These are phyloP conservation scores for Tetragonia tetragonoides DNA, from an alignment of 148 eudicot genomes.

Conservation along the genomic window DNA sequence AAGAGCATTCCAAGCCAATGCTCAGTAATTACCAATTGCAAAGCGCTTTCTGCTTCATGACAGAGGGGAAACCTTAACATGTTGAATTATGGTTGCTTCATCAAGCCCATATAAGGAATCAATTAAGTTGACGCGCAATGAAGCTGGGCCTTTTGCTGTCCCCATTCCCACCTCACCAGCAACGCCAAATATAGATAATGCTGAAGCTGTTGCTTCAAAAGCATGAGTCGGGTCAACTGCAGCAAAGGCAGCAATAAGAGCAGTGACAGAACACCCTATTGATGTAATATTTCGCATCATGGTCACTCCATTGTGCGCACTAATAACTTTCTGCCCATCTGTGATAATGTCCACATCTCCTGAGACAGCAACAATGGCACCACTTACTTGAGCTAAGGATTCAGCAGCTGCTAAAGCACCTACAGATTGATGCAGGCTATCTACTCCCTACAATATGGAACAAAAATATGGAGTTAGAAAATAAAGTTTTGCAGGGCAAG, in stretches of 20 bases:
- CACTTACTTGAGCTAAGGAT: conserved; percentile 54
- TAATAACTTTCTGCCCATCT: conserved; percentile 59
- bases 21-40: background rate
- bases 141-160: conserved; percentile 76
- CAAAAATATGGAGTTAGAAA: background rate
- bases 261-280: conserved; percentile 85
- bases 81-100: conserved; percentile 38
- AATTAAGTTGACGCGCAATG: conserved; percentile 66
- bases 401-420: conserved; percentile 87
- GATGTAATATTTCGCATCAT: conserved; percentile 84
- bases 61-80: conserved; percentile 30
- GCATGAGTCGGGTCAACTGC: conserved; percentile 58
- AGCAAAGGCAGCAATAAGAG: conserved; percentile 79
- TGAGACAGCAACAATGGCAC: conserved; percentile 68
- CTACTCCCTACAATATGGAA: conserved; percentile 54
- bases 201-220: conserved; percentile 78
- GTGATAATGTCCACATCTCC: conserved; percentile 82
- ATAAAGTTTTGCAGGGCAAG: background rate
- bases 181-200: conserved; percentile 69
- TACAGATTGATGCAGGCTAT: conserved; percentile 62
- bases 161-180: conserved; percentile 76
- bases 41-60: conserved; percentile 3
- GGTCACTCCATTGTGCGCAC: conserved; percentile 68
- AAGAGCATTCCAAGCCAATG: no score
- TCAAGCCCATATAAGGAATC: conserved; percentile 77